These are phyloP conservation scores for Carex arenaria DNA, from an alignment of 202 grass and related monocot species.

Conservation along the genomic window DNA sequence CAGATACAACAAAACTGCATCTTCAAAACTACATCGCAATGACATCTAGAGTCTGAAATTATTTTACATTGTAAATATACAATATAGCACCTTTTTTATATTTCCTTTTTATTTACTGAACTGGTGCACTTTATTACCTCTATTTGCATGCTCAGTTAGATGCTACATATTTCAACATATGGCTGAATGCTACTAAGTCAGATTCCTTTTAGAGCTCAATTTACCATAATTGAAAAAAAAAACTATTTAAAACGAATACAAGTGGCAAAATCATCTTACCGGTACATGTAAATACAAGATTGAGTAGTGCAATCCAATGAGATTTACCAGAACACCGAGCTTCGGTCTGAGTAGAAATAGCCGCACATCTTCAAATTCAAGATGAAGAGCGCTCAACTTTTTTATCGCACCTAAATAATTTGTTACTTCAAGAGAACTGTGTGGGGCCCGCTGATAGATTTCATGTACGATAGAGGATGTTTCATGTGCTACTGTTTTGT, in stretches of 20 bases:
- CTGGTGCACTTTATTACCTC: not conserved
- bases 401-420: constrained; percentile 59
- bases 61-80: not conserved
- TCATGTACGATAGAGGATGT: constrained; percentile 47
- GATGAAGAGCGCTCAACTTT: constrained; percentile 39
- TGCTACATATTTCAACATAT: not conserved
- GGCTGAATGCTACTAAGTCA: not conserved
- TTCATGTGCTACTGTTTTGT: constrained; percentile 41
- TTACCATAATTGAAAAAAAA: not conserved
- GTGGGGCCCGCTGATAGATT: constrained; percentile 37
- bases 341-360: constrained; percentile 72
- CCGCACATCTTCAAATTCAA: constrained; percentile 62
- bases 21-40: not conserved
- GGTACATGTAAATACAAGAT: constrained; percentile 51
- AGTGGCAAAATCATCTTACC: constrained; percentile 32
- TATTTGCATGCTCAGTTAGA: not conserved
- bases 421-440: constrained; percentile 65
- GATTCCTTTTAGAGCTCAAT: not conserved
- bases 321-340: constrained; percentile 55
- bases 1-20: not conserved
- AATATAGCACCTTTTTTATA: not conserved
- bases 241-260: not conserved
- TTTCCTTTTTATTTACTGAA: not conserved
- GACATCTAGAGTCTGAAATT: not conserved
- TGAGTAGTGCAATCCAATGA: constrained; percentile 71